phyloP scores from a whole-genome alignment of 2,329 filamentous ascomycete genomes.

The Alternaria arborescens region DNA sequence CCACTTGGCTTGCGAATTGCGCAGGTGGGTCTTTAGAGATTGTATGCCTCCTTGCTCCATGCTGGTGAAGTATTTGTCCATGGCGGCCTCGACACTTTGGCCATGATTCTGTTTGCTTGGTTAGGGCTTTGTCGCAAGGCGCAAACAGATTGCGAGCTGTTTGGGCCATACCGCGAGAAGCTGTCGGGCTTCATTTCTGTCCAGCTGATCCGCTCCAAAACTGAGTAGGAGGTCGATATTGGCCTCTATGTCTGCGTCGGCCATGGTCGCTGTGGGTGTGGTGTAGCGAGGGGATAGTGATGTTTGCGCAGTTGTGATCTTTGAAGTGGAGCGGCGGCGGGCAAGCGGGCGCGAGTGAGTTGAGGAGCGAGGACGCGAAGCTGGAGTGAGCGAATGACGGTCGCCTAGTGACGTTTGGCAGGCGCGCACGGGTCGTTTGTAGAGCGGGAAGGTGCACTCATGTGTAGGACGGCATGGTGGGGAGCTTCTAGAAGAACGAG shows the following conservation, averaged over 20 bases:
- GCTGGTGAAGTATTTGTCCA: constrained; percentile 33
- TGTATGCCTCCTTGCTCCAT: constrained; percentile 20
- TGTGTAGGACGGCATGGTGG: constrained; percentile 22
- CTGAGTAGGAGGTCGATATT: constrained; percentile 20
- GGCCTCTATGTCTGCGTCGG: constrained; percentile 17
- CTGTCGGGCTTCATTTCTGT: constrained; percentile 27
- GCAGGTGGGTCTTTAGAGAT: constrained; percentile 30
- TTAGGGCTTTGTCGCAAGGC: constrained; percentile 6
- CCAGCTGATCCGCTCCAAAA: constrained; percentile 23
- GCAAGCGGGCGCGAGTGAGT: constrained; percentile 13
- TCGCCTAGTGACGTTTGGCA: not conserved
- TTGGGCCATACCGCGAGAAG: constrained; percentile 23
- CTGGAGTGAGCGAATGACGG: constrained; percentile 1
- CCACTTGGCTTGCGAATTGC: constrained; percentile 37
- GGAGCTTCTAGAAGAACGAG: constrained; percentile 19
- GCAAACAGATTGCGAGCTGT: constrained; percentile 5
- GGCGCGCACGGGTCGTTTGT: not conserved
- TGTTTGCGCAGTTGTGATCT: constrained; percentile 7
- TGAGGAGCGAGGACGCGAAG: not conserved
- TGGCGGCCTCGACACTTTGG: constrained; percentile 34
- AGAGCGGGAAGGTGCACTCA: constrained; percentile 1
- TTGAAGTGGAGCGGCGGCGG: constrained; percentile 3
- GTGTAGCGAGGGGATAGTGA: not conserved
- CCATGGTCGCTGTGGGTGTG: constrained; percentile 13
- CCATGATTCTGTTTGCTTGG: constrained; percentile 30